A percentile compares a stretch with the other conserved stretches of the same genome.
phyloP scores from a whole-genome alignment of 768 basidiomycete species.

The Strobilomyces echinocephalus region DNA sequence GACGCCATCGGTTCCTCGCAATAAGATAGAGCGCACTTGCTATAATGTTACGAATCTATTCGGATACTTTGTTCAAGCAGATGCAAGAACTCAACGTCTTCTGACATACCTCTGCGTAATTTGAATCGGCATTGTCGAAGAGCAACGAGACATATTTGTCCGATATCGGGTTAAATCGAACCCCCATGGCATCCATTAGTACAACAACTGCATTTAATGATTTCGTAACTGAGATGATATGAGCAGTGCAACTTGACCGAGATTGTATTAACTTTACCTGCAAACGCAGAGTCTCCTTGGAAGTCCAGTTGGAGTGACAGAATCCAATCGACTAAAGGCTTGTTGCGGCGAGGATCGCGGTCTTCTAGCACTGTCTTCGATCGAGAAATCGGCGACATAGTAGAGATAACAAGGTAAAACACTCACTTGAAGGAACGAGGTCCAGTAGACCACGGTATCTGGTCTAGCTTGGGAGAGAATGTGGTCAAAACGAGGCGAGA shows the following conservation, averaged over 20 bases:
- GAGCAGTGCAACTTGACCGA: background rate
- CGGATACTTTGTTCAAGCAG: slow-evolving; percentile 1
- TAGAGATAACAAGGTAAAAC: background rate
- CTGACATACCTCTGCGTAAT: slow-evolving; percentile 71
- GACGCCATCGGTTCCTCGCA: slow-evolving; percentile 61
- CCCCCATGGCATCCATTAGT: slow-evolving; percentile 60
- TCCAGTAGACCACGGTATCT: slow-evolving; percentile 78
- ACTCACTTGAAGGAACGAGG: slow-evolving; percentile 46
- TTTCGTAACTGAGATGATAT: slow-evolving; percentile 59
- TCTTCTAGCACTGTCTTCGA: slow-evolving; percentile 51
- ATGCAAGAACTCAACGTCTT: background rate
- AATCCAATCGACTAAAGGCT: slow-evolving; percentile 73
- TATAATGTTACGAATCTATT: slow-evolving; percentile 64
- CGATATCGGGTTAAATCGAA: slow-evolving; percentile 62
- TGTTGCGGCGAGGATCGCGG: slow-evolving; percentile 76
- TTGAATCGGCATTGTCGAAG: slow-evolving; percentile 72
- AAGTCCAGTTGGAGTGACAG: slow-evolving; percentile 75
- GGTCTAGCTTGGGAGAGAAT: slow-evolving; percentile 78
- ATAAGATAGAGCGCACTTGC: slow-evolving; percentile 61
- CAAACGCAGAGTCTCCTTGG: slow-evolving; percentile 80
- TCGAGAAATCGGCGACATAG: slow-evolving; percentile 4
- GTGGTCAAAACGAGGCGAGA: slow-evolving; percentile 50
- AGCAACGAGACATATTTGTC: slow-evolving; percentile 66
- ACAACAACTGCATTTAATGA: slow-evolving; percentile 61
- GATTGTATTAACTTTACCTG: slow-evolving; percentile 46